Evolutionary conservation across 805 yeast species (phyloP), one percentile per base, ranked within the genome.

Genomic region (Schwanniomyces polymorphus): DNA sequence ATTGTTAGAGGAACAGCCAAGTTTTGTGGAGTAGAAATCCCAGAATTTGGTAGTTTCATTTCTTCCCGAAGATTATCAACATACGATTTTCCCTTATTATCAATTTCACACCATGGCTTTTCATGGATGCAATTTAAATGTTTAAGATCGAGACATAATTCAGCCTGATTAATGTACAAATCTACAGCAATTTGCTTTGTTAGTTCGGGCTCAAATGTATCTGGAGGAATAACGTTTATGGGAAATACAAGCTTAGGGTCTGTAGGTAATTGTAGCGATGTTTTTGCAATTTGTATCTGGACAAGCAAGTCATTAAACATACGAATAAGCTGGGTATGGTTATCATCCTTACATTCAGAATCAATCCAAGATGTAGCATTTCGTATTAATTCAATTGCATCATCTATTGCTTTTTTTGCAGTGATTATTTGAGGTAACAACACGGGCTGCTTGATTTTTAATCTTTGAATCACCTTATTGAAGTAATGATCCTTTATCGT

Each of bases 91-190:
- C 81, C 82, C 2, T 57, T 44, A 7, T 67, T 65, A 47, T 82
- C 78, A 5, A 84, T 74, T 4, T 73, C 65, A 49, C 78, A 67
- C 91, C 91, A 86, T 1, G 91, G 91, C 47, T 68, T 71, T 49
- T 78, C 81, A 0, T 73, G 73, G 7, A 85, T 75, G 18, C 64
- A 64, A 28, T 65, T 69, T 31, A 85, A 58, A 43, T 76, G 75
- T 56, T 81, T 79, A 47, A 84, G 64, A 45, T 85, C 91, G 6
- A 85, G 63, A 21, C 84, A 73, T 3, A 85, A 59, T 55, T 86
- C 91, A 17, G 85, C 82, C 59, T 82, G 85, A 51, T 76, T 72
- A 18, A 85, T 65, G 45, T 78, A 79, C 25, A 85, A 55, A 55
- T 86, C 92, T 37, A 85, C 58, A 2, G 84, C 67, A 5, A 84